Conservation (phyloP, 352 stramenopile genomes). For the Phytophthora tentaculata region DNA sequence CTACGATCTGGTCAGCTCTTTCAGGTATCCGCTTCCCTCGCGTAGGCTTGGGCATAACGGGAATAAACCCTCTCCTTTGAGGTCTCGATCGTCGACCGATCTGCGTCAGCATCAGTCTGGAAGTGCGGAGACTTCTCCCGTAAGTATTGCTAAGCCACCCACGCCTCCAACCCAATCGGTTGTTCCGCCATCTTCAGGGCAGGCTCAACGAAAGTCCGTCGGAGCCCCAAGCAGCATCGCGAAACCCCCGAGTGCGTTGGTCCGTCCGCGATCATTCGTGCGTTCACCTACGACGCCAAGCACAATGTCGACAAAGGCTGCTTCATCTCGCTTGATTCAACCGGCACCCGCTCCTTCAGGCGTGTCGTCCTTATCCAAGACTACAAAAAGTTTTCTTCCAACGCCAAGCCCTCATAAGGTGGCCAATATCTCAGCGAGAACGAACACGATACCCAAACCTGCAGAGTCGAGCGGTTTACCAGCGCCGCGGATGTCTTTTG, state of each 20-base stretch:
- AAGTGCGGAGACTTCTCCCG: slow-evolving; percentile 1
- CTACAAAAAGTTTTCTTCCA: not conserved
- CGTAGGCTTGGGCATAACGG: slow-evolving; percentile 5
- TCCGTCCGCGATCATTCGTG: slow-evolving; percentile 24
- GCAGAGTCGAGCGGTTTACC: slow-evolving; percentile 23
- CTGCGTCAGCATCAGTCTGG: slow-evolving; percentile 8
- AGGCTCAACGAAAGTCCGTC: slow-evolving; percentile 16
- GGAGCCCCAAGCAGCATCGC: slow-evolving; percentile 2
- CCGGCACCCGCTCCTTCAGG: slow-evolving; percentile 1
- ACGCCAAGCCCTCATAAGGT: slow-evolving; percentile 2
- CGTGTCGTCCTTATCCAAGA: slow-evolving; percentile 11
- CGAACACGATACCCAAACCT: slow-evolving; percentile 9
- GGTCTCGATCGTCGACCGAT: slow-evolving; percentile 6
- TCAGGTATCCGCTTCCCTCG: slow-evolving; percentile 33
- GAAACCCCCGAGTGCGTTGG: slow-evolving; percentile 21
- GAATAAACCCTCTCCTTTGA: slow-evolving; percentile 12
- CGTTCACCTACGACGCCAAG: slow-evolving; percentile 7
- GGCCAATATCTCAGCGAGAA: not conserved
- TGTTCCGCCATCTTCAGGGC: slow-evolving; percentile 5
- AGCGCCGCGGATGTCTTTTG: slow-evolving; percentile 29
- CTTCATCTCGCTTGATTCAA: slow-evolving; percentile 10
- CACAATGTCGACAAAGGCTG: not conserved
- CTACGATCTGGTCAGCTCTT: slow-evolving; percentile 38
- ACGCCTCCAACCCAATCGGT: slow-evolving; percentile 1
- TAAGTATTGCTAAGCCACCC: not conserved